These are phyloP conservation scores for Erysimum cheiranthoides DNA, from an alignment of 345 rosid genomes.

Conservation along the genomic window DNA sequence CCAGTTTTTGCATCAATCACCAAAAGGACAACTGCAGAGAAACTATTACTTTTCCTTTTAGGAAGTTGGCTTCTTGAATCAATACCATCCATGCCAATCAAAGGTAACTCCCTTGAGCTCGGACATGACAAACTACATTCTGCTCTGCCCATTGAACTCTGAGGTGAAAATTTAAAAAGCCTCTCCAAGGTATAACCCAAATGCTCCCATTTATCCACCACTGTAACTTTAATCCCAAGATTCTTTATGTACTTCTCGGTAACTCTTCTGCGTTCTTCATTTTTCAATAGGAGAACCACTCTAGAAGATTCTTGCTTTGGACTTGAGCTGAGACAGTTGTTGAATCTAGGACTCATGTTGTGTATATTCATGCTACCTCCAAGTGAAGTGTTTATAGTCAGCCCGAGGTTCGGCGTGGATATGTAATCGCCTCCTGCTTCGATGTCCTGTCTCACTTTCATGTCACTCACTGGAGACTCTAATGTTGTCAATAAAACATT, in stretches of 20 bases:
- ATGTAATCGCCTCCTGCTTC: constrained; percentile 38
- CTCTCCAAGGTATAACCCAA: constrained; percentile 47
- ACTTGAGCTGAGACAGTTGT: constrained; percentile 43
- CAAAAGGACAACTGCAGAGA: constrained; percentile 49
- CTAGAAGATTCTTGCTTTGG: constrained; percentile 57
- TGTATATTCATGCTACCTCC: constrained; percentile 36
- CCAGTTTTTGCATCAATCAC: constrained; percentile 67
- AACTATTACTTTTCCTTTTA: constrained; percentile 35
- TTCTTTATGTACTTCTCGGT: constrained; percentile 57
- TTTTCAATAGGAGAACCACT: constrained; percentile 61
- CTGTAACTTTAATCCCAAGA: constrained; percentile 55
- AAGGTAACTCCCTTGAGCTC: constrained; percentile 54
- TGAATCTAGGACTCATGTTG: constrained; percentile 49
- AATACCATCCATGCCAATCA: constrained; percentile 55
- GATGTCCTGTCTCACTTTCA: constrained; percentile 24
- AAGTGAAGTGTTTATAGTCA: constrained; percentile 34
- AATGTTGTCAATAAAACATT: constrained; percentile 48
- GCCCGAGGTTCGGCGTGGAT: constrained; percentile 25
- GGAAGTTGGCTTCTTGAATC: constrained; percentile 46
- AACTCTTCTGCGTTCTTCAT: constrained; percentile 53
- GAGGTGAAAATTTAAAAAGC: constrained; percentile 43
- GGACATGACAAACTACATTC: constrained; percentile 14
- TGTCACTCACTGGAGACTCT: constrained; percentile 24
- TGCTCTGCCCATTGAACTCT: constrained; percentile 43
- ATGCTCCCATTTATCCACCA: constrained; percentile 49